phyloP scores from a whole-genome alignment of 371 early-diverging fungal genomes.

The Capillidium heterosporum region DNA sequence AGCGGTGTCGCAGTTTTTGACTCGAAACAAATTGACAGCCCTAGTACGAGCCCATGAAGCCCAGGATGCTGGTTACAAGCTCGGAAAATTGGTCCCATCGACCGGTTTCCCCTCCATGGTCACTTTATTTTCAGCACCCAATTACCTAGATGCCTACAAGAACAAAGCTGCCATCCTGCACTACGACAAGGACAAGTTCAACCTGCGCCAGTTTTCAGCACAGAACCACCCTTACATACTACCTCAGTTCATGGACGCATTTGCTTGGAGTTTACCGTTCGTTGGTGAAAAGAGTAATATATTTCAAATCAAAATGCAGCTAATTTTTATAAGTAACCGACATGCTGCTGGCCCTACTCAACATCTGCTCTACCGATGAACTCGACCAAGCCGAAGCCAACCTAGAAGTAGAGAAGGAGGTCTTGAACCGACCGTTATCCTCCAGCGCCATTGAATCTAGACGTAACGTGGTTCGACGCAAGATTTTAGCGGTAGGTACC shows the following conservation, averaged over 20 bases:
- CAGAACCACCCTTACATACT: conserved; percentile 92
- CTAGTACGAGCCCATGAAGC: conserved; percentile 97
- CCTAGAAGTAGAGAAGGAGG: conserved; percentile 5
- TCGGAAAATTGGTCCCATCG: too few relatives aligned
- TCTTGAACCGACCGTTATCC: background rate
- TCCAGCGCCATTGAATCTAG: conserved; percentile 35
- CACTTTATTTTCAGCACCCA: conserved; percentile 95
- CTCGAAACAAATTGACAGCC: conserved; percentile 75
- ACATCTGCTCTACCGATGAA: conserved; percentile 70
- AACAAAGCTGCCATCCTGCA: conserved; percentile 94
- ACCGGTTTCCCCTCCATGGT: conserved; percentile 91
- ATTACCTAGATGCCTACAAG: conserved; percentile 92
- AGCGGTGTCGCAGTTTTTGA: conserved; percentile 81
- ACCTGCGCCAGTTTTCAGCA: conserved; percentile 58
- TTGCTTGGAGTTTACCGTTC: conserved; percentile 96
- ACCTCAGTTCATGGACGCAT: conserved; percentile 93
- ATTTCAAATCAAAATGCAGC: background rate
- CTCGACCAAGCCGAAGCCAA: conserved; percentile 25
- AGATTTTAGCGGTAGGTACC: conserved; percentile 81
- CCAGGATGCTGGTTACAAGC: conserved; percentile 88
- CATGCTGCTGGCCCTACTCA: conserved; percentile 82
- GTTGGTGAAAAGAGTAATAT: conserved; percentile 87
- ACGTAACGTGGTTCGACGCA: conserved; percentile 59
- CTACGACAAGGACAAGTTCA: conserved; percentile 91
- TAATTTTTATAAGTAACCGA: conserved; percentile 49